Evolutionary conservation across 192 early-diverging fungal genomes (phyloP), one percentile per base, ranked within the genome.

Genomic region (Coemansia sp.): DNA sequence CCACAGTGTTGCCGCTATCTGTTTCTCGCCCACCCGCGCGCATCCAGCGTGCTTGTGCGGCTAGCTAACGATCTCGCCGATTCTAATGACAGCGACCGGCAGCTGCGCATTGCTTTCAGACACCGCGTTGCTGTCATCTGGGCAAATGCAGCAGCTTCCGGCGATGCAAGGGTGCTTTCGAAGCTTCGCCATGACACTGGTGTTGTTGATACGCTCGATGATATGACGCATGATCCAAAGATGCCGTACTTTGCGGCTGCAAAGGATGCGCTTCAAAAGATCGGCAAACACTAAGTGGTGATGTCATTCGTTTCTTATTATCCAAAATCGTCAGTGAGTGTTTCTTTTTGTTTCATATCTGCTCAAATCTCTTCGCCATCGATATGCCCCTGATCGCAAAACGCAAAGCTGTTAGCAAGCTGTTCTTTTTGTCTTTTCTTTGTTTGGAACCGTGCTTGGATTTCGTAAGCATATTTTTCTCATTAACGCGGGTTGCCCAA

Each of bases 81-180:
- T 17, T 7, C 19, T 10, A 57, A 39, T 5, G 68, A 51, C 19
- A 44, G 20, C 11, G 45, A 12, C 37, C 1, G 17, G 5, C 25
- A 51, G 37, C 13, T 41, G 25, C 40, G 14, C 43, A 32, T 42
- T 22, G 74, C 55, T 5, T 69, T 81, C 22, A 66, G 43, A 16
- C 79, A 81, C 57, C 73, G 79, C 12, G 70, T 72, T 38, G 79
- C 74, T 0, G 79, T 81, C 11, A 50, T 81, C 11, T 76, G 69
- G 61, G 79, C 79, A 2, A 81, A 81, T 70, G 70, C 74, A 1
- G 73, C 67, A 5, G 44, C 19, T 19, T 72, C 74, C 57, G 70
- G 70, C 8, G 79, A 81, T 41, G 20, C 53, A 11, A 46, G 67
- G 12, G 78, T 81, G 2, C 14, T 38, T 2, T 53, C 4, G 10